A percentile compares a stretch with the other conserved stretches of the same genome.
phyloP scores from a whole-genome alignment of 345 rosid genomes.

The Angophora floribunda region DNA sequence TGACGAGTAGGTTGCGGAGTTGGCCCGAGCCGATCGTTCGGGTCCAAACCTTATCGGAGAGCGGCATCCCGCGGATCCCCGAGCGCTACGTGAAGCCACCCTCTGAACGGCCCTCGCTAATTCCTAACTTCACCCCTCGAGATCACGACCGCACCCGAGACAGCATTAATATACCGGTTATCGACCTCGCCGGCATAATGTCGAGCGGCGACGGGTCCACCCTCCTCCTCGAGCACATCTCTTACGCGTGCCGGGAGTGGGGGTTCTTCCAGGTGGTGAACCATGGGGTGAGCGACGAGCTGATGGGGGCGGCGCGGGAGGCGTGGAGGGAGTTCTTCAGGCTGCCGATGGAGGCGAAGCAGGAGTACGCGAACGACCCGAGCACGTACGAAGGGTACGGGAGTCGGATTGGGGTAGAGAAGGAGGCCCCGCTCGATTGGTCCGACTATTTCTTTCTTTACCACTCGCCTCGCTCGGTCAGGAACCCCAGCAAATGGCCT shows the following conservation, averaged over 20 bases:
- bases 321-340: slow-evolving; percentile 62
- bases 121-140: background rate
- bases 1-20: background rate
- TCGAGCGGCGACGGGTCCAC: background rate
- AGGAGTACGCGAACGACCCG: slow-evolving; percentile 60
- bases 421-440: slow-evolving; percentile 79
- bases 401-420: slow-evolving; percentile 67
- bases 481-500: slow-evolving; percentile 65
- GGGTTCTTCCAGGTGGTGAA: slow-evolving; percentile 82
- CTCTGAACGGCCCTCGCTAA: slow-evolving; percentile 28
- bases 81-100: slow-evolving; percentile 45
- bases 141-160: background rate
- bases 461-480: slow-evolving; percentile 31
- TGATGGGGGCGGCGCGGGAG: slow-evolving; percentile 35
- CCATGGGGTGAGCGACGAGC: slow-evolving; percentile 53
- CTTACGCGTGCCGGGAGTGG: slow-evolving; percentile 61
- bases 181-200: slow-evolving; percentile 35
- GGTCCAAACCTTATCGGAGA: slow-evolving; percentile 70
- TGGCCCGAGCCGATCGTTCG: slow-evolving; percentile 92
- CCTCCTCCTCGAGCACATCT: slow-evolving; percentile 15
- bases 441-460: slow-evolving; percentile 77
- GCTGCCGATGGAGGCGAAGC: slow-evolving; percentile 53
- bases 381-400: slow-evolving; percentile 84
- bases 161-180: slow-evolving; percentile 36
- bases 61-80: slow-evolving; percentile 44